Evolutionary conservation across 208 protist genomes (phyloP).

Genomic region (Acanthamoeba quina): DNA sequence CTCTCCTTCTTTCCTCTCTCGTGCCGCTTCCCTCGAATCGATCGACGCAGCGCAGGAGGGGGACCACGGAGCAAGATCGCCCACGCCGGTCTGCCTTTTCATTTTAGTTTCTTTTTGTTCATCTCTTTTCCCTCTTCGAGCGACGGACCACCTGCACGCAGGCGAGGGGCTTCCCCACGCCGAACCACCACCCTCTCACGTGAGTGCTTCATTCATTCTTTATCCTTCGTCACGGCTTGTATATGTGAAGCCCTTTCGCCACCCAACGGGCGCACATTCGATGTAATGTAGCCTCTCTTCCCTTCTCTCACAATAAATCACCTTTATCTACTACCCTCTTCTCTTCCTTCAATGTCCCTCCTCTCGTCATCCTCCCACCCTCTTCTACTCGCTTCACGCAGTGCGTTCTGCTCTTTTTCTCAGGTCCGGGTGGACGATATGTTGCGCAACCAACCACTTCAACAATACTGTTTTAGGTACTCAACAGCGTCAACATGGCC

Average conservation of each 20-base stretch:
- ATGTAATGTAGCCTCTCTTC: constrained; percentile 41
- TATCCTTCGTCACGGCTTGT: not conserved
- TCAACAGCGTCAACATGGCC: not conserved
- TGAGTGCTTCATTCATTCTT: not conserved
- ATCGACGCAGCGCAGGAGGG: not conserved
- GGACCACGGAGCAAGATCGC: too few species aligned
- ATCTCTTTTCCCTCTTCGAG: not conserved
- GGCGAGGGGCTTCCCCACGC: not conserved
- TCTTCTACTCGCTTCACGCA: too few species aligned
- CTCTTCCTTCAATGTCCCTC: too few species aligned
- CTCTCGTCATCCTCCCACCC: too few species aligned
- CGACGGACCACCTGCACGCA: not conserved
- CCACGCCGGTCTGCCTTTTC: not conserved
- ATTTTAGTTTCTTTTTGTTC: not conserved
- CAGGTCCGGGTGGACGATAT: too few species aligned
- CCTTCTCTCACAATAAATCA: not conserved
- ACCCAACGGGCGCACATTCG: constrained; percentile 8
- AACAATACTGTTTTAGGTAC: too few species aligned
- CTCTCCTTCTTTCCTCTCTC: not conserved
- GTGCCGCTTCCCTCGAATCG: not conserved
- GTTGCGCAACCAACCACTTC: too few species aligned
- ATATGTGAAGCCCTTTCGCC: constrained; percentile 15
- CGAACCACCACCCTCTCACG: not conserved
- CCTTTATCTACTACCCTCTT: too few species aligned
- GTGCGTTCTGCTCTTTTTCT: too few species aligned